Percentiles rank a stretch among this genome's conserved stretches.
Conservation (phyloP, 2,329 filamentous ascomycete species). For the Penicillium oxalicum region DNA sequence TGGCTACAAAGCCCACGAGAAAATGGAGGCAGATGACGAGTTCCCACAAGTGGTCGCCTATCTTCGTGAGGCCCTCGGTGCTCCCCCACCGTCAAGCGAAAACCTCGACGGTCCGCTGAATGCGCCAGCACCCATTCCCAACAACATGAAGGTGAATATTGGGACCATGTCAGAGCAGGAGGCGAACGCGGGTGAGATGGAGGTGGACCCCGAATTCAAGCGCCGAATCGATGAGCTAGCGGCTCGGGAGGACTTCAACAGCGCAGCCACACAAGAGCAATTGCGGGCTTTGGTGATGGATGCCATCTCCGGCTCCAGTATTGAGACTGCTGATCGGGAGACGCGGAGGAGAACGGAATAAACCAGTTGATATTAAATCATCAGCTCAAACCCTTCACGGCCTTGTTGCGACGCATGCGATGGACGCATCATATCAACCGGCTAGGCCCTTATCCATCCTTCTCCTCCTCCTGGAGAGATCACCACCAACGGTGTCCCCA, state of each 20-base stretch:
- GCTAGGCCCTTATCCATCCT: too few species aligned
- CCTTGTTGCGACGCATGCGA: background rate
- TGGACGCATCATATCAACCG: too few species aligned
- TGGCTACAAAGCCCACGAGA: constrained; percentile 73
- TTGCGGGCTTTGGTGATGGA: constrained; percentile 74
- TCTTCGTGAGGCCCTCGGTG: constrained; percentile 44
- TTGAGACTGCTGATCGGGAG: constrained; percentile 56
- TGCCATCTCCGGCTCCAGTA: constrained; percentile 62
- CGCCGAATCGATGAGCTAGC: constrained; percentile 85
- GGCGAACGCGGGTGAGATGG: constrained; percentile 52
- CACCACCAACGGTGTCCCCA: too few species aligned
- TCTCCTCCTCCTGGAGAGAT: too few species aligned
- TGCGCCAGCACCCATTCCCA: constrained; percentile 60
- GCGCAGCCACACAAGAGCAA: constrained; percentile 70
- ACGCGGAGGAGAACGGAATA: constrained; percentile 58
- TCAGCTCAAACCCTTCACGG: background rate
- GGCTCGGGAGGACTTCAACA: constrained; percentile 73
- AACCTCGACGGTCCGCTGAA: constrained; percentile 32
- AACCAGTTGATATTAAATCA: constrained; percentile 12
- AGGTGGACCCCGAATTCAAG: constrained; percentile 75
- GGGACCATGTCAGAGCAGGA: constrained; percentile 61
- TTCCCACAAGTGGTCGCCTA: constrained; percentile 71
- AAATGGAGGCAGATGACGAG: constrained; percentile 71
- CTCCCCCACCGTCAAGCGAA: constrained; percentile 20
- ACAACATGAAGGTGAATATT: constrained; percentile 71